Conservation (phyloP, 148 eudicot species). For the Rhododendron mucronatum region DNA sequence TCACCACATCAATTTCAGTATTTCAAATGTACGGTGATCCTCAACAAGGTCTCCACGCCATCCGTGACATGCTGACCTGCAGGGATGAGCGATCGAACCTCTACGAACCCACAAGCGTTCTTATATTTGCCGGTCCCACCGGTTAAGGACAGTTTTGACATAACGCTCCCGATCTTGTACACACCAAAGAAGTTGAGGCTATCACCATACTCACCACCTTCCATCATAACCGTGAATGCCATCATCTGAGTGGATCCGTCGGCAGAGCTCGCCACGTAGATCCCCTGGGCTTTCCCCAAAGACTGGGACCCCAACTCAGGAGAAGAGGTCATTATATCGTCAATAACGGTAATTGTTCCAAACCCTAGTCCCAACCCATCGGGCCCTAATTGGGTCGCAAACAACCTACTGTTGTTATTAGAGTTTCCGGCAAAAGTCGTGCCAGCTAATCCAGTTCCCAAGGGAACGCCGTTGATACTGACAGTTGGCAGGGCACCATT, state of each 20-base stretch:
- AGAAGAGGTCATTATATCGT: constrained; percentile 69
- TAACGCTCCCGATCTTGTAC: constrained; percentile 68
- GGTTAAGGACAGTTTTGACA: constrained; percentile 70
- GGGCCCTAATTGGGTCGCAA: constrained; percentile 64
- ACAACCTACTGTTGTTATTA: constrained; percentile 27
- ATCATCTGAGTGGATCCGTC: constrained; percentile 83
- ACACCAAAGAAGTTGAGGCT: constrained; percentile 91
- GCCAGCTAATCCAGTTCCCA: constrained; percentile 87
- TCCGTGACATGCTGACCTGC: constrained; percentile 66
- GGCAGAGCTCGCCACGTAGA: constrained; percentile 86
- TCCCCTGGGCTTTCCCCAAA: constrained; percentile 82
- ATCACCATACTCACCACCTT: constrained; percentile 97
- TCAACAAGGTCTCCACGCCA: constrained; percentile 75
- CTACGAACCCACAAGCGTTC: constrained; percentile 88
- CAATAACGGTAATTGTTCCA: constrained; percentile 95
- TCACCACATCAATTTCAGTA: constrained; percentile 35
- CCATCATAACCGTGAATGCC: constrained; percentile 91
- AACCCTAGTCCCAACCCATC: constrained; percentile 89
- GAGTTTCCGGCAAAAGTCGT: constrained; percentile 65
- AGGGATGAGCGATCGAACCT: constrained; percentile 77
- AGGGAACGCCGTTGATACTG: constrained; percentile 64
- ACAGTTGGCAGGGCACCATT: constrained; percentile 81
- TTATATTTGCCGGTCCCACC: constrained; percentile 94
- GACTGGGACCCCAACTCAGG: constrained; percentile 73
- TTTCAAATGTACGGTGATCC: constrained; percentile 68